Percentiles rank a stretch among this genome's conserved stretches.
These are phyloP conservation scores for Sextonia rubra DNA, from an alignment of 164 flowering plant species.

Conservation along the genomic window DNA sequence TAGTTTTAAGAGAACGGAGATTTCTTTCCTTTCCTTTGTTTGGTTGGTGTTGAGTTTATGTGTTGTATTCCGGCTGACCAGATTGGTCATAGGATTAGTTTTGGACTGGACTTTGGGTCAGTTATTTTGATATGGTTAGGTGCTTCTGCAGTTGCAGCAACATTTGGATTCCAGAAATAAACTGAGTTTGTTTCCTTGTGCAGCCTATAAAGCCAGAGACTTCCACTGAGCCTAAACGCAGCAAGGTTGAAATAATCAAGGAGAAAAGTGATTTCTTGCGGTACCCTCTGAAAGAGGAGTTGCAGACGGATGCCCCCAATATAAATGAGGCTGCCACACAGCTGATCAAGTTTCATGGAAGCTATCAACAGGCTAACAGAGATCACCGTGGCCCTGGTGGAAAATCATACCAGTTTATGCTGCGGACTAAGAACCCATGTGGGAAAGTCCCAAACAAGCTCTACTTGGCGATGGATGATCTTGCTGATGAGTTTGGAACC, in stretches of 20 bases:
- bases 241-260: conserved; percentile 95
- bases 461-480: conserved; percentile 90
- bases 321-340: conserved; percentile 89
- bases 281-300: conserved; percentile 94
- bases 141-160: no score
- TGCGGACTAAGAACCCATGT: conserved; percentile 92
- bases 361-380: conserved; percentile 86
- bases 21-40: no score
- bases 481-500: conserved; percentile 94
- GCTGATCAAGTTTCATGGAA: conserved; percentile 96
- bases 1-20: neutral
- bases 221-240: conserved; percentile 60
- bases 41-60: no score
- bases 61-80: no score
- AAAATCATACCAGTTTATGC: conserved; percentile 86
- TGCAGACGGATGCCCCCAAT: conserved; percentile 75
- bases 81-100: no score
- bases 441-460: conserved; percentile 90
- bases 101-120: no score
- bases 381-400: conserved; percentile 59
- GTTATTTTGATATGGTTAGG: no score
- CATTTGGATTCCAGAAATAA: no score
- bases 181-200: conserved; percentile 11
- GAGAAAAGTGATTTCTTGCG: conserved; percentile 88
- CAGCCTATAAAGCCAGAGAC: conserved; percentile 82